A percentile compares a stretch with the other conserved stretches of the same genome.
Evolutionary conservation across 2,329 filamentous ascomycete species (phyloP).

Genomic region (Mariannaea sp.): DNA sequence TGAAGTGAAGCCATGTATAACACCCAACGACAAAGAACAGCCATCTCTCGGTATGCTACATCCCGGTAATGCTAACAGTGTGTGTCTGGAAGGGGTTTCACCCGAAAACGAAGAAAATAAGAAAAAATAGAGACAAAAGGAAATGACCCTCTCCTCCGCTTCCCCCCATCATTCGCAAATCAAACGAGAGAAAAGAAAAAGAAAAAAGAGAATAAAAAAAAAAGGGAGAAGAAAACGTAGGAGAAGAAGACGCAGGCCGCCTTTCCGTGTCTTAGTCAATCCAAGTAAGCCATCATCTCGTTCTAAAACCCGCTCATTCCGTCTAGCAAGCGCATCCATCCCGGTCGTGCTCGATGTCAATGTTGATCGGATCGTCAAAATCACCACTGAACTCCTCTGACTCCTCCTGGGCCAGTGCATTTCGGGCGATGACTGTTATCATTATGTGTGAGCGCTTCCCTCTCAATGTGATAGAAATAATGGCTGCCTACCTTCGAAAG

Average conservation of each 20-base stretch:
- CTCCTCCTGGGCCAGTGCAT: constrained; percentile 94
- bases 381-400: constrained; percentile 97
- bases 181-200: too few species aligned
- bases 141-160: constrained; percentile 20
- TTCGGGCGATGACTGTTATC: constrained; percentile 83
- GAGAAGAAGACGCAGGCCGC: constrained; percentile 7
- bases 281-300: constrained; percentile 13
- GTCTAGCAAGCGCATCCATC: constrained; percentile 89
- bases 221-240: not conserved
- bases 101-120: not conserved
- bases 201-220: not conserved
- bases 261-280: constrained; percentile 13
- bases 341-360: constrained; percentile 91
- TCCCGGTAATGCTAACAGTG: constrained; percentile 34
- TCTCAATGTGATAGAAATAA: not conserved
- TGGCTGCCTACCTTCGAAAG: constrained; percentile 64
- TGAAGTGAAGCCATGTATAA: constrained; percentile 34
- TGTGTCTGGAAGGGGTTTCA: constrained; percentile 17
- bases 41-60: constrained; percentile 36
- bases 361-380: constrained; percentile 97
- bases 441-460: constrained; percentile 2
- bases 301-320: not conserved
- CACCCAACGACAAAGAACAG: constrained; percentile 30
- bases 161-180: not conserved
- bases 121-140: constrained; percentile 15